Base-by-base conservation (phyloP, 2,329 filamentous ascomycete genomes). In the Lasiodiplodia sp. region DNA sequence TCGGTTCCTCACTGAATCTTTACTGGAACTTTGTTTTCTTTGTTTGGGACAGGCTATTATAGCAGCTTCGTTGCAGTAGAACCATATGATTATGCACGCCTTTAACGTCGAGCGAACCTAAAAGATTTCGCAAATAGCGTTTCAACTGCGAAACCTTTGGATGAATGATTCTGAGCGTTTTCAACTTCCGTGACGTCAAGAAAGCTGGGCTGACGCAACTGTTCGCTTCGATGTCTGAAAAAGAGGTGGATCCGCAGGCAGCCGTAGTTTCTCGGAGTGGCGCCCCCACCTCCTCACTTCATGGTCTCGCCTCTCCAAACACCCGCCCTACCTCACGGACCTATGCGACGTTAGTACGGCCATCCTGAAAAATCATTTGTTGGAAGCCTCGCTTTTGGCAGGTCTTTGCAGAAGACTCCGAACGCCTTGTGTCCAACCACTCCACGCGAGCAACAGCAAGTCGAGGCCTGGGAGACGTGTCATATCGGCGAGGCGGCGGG, bases 281-380 rank as follows among this genome's bases (percentile, higher is more conserved):
- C 31, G 31, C 31, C 40, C 18, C 44, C 18, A 47, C 14, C n/a
- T 47, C 44, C 44, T 8, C 44, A 21, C 44, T 3, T 21, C n/a
- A 18, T 2, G 21, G 7, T n/a, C 16, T 11, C 44, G 7, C 44
- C 10, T 4, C 44, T 47, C 8, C 10, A 21, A 0, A 10, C n/a
- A 21, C 8, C 18, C 44, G n/a, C 21, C 44, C 8, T 47, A 2
- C 18, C n/a, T n/a, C 44, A 18, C 18, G 4, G n/a, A 21, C 8
- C 14, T 11, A 21, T 21, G 18, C 18, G 11, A 10, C n/a, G n/a
- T 2, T 0, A 0, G n/a, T 21, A 10, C 8, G 12, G n/a, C n/a
- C 3, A 11, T 10, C 8, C 44, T 47, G 8, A n/a, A 21, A n/a
- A 47, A 47, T 18, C n/a, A 8, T n/a, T 21, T n/a, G 18, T 47